These are phyloP conservation scores for Furcasterigmium furcatum DNA, from an alignment of 2,329 filamentous ascomycete species.

Conservation along the genomic window DNA sequence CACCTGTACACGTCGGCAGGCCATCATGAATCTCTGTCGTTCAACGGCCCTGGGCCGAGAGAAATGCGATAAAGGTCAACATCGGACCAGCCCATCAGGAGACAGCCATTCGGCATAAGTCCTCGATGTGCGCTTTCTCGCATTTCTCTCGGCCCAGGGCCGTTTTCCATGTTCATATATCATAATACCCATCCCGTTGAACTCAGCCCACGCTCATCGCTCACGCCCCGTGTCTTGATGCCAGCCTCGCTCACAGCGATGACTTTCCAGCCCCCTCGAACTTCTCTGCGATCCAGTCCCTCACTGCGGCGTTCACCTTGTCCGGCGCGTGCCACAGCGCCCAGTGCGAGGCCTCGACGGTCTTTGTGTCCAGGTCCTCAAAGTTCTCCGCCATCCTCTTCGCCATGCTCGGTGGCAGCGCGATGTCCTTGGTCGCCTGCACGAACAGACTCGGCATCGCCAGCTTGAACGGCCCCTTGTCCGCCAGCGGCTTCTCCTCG, in stretches of 20 bases:
- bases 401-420: conserved; percentile 70
- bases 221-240: not conserved
- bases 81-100: too few relatives aligned
- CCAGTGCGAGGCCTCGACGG: conserved; percentile 78
- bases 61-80: too few relatives aligned
- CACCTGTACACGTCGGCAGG: too few relatives aligned
- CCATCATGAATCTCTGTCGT: too few relatives aligned
- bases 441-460: conserved; percentile 71
- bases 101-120: too few relatives aligned
- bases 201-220: too few relatives aligned
- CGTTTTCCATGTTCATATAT: too few relatives aligned
- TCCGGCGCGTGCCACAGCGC: conserved; percentile 70
- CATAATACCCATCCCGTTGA: too few relatives aligned
- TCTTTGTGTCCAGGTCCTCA: conserved; percentile 58
- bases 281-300: conserved; percentile 55
- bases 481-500: conserved; percentile 64
- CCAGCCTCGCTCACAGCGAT: not conserved
- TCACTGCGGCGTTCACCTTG: conserved; percentile 67
- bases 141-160: too few relatives aligned
- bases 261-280: conserved; percentile 1
- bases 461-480: conserved; percentile 47
- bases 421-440: conserved; percentile 65
- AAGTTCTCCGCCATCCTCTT: conserved; percentile 68
- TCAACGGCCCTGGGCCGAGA: too few relatives aligned
- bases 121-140: too few relatives aligned